phyloP scores from a whole-genome alignment of 768 basidiomycete species.

The Rhodotorula taiwanensis region DNA sequence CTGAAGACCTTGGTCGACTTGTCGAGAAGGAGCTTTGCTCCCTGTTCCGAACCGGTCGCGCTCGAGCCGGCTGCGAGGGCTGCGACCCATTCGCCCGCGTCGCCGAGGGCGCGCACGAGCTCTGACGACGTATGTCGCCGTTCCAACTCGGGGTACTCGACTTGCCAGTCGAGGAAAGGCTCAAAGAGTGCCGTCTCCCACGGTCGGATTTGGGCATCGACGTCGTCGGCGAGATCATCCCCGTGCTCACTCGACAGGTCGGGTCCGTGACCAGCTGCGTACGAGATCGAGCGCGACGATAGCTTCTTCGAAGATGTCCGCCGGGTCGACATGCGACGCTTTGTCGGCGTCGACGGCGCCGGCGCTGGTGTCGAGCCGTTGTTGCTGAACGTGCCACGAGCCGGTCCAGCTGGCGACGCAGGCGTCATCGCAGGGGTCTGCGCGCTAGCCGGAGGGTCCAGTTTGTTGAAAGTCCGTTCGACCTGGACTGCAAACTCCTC shows the following conservation, averaged over 20 bases:
- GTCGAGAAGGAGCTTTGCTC: conserved; percentile 30
- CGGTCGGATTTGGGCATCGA: conserved; percentile 11
- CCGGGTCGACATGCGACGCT: conserved; percentile 40
- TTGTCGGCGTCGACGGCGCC: conserved; percentile 21
- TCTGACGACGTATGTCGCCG: conserved; percentile 53
- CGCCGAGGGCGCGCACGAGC: conserved; percentile 3
- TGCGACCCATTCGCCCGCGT: conserved; percentile 17
- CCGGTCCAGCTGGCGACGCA: too few relatives aligned
- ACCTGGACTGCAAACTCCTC: conserved; percentile 72
- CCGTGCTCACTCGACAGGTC: conserved; percentile 8
- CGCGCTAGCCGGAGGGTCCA: background rate
- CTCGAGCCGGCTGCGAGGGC: background rate
- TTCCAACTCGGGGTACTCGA: conserved; percentile 75
- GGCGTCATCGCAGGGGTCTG: too few relatives aligned
- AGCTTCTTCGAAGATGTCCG: conserved; percentile 44
- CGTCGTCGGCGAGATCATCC: background rate
- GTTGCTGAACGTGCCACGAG: too few relatives aligned
- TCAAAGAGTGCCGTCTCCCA: conserved; percentile 94
- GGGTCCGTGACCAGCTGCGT: conserved; percentile 19
- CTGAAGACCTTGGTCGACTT: conserved; percentile 59
- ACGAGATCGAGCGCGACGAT: conserved; percentile 34
- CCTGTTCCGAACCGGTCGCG: conserved; percentile 1
- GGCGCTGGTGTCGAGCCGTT: too few relatives aligned
- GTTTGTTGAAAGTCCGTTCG: conserved; percentile 70
- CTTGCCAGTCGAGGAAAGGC: conserved; percentile 85